These are phyloP conservation scores for Erythrobasidium yunnanense DNA, from an alignment of 768 basidiomycete species.

Conservation along the genomic window DNA sequence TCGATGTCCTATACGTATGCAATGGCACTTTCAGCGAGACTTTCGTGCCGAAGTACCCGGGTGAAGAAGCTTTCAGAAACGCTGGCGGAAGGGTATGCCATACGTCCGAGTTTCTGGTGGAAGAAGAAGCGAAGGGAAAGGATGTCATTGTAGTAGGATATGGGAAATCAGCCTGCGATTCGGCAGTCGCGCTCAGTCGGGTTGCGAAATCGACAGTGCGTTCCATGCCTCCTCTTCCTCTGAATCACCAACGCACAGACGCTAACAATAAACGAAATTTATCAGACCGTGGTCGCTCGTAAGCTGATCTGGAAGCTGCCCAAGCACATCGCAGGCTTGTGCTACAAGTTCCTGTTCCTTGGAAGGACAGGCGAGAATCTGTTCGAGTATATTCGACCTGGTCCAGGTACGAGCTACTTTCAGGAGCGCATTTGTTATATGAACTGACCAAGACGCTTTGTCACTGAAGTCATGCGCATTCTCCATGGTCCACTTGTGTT, in stretches of 20 bases:
- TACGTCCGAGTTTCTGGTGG: constrained; percentile 16
- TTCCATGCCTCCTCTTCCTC: no score
- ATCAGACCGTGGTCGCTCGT: constrained; percentile 19
- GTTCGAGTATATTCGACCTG: constrained; percentile 20
- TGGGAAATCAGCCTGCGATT: constrained; percentile 22
- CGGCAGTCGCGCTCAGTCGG: constrained; percentile 16
- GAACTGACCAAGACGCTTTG: not conserved
- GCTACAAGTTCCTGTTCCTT: constrained; percentile 22
- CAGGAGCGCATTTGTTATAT: no score
- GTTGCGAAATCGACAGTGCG: constrained; percentile 11
- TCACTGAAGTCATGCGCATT: constrained; percentile 21
- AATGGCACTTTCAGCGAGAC: constrained; percentile 22
- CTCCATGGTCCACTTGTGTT: constrained; percentile 6
- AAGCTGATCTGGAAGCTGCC: constrained; percentile 26
- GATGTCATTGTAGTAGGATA: constrained; percentile 22
- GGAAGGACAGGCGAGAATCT: constrained; percentile 10
- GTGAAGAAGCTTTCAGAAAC: constrained; percentile 2
- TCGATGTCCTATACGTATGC: constrained; percentile 14
- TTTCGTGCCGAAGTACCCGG: constrained; percentile 14
- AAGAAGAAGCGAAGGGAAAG: constrained; percentile 7
- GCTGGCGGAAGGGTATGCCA: constrained; percentile 13
- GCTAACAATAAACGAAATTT: not conserved
- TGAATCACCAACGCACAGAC: not conserved
- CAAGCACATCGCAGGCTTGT: constrained; percentile 21
- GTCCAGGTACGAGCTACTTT: constrained; percentile 10